These are phyloP conservation scores for Sphaerostilbella broomeana DNA, from an alignment of 2,329 filamentous ascomycete genomes.

Conservation along the genomic window DNA sequence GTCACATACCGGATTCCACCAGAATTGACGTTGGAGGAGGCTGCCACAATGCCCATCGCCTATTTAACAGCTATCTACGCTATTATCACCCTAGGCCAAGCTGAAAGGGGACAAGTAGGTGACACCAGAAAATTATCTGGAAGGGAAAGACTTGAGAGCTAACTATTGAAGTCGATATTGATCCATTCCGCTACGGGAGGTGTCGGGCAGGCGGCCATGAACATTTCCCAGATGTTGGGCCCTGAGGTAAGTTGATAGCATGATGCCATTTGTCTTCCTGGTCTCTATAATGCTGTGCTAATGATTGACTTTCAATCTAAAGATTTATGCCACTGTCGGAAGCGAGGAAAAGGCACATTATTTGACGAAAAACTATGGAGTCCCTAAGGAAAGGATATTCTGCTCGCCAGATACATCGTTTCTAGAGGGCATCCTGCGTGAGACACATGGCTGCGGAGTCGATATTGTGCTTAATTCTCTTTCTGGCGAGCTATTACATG, in stretches of 20 bases:
- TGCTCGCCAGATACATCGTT: conserved; percentile 28
- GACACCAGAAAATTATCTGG: no score
- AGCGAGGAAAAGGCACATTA: conserved; percentile 29
- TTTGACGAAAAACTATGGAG: conserved; percentile 24
- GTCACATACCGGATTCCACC: conserved; percentile 22
- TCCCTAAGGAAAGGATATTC: conserved; percentile 29
- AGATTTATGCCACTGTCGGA: conserved; percentile 31
- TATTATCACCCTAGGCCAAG: conserved; percentile 18
- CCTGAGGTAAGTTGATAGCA: no score
- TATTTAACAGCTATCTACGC: conserved; percentile 25
- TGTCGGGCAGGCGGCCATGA: conserved; percentile 6
- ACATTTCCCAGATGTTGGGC: conserved; percentile 6
- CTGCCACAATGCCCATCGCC: conserved; percentile 24
- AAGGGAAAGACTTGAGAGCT: no score
- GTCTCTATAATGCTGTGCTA: conserved; percentile 23
- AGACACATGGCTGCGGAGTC: conserved; percentile 26
- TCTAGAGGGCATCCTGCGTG: conserved; percentile 19
- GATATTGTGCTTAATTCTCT: conserved; percentile 36
- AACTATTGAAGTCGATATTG: conserved; percentile 9
- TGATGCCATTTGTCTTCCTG: no score
- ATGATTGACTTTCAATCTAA: no score
- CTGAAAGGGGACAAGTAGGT: conserved; percentile 21
- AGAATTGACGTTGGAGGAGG: conserved; percentile 21
- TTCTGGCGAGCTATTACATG: conserved; percentile 34
- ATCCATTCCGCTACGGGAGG: conserved; percentile 10